Percentiles rank a stretch among this genome's conserved stretches.
Conservation (phyloP, 1,284 basidiomycete species). For the Marasmius tenuissimus region DNA sequence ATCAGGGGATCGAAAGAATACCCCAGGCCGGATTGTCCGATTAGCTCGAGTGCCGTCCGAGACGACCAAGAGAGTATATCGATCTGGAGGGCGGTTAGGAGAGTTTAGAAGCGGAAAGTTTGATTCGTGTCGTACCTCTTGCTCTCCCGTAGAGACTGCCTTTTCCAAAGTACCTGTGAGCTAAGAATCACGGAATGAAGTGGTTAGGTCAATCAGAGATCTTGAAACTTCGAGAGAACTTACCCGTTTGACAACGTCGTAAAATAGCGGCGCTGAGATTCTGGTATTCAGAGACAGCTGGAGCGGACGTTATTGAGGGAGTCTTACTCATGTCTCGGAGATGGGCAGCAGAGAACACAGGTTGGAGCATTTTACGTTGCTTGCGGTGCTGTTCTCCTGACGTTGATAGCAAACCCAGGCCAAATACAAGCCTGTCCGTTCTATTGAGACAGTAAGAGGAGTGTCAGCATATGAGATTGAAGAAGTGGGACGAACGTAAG, state of each 20-base stretch:
- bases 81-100: background rate
- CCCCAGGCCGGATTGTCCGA: slow-evolving; percentile 35
- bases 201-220: too few relatives aligned
- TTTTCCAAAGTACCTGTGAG: background rate
- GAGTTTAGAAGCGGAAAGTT: background rate
- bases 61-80: slow-evolving; percentile 17
- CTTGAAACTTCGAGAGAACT: background rate
- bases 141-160: background rate
- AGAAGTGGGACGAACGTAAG: slow-evolving; percentile 1
- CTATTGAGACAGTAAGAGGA: background rate
- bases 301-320: background rate
- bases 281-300: background rate
- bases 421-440: background rate
- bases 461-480: background rate
- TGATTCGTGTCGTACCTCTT: background rate
- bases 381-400: slow-evolving; percentile 10
- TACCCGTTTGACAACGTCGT: background rate
- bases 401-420: background rate
- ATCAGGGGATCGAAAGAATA: slow-evolving; percentile 39
- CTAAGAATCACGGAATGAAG: background rate
- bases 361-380: slow-evolving; percentile 12
- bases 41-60: slow-evolving; percentile 23
- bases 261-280: slow-evolving; percentile 7
- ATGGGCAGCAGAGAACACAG: slow-evolving; percentile 13
- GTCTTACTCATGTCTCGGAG: slow-evolving; percentile 11